Base-by-base conservation (phyloP, 2,329 filamentous ascomycete genomes). In the Moelleriella libera region DNA sequence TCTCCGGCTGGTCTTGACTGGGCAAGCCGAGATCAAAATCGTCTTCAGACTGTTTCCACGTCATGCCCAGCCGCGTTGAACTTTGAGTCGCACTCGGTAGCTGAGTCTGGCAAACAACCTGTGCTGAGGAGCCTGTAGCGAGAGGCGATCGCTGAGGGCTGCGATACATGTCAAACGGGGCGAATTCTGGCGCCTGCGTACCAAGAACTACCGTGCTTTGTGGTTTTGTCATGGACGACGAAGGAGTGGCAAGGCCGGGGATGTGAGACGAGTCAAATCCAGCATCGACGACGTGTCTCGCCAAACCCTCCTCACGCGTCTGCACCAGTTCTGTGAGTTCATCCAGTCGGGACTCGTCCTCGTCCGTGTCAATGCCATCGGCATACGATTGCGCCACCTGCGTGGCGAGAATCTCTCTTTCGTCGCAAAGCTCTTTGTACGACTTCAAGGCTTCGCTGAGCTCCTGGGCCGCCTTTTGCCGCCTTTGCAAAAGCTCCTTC, bases 51-150 rank as follows among this genome's bases (percentile, higher is more conserved):
- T 21, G 21, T 21, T 21, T 21, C 21, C 21, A 21, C 3, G 21
- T 21, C 21, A 21, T 21, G 21, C 21, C 21, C 21, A 21, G 21
- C 21, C 21, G 21, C 21, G 21, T 21, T 21, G 21, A 21, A 21
- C 21, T 21, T 21, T 21, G 54, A 5, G 56, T 55, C n/a, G 47
- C 48, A 32, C 53, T 51, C 8, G 65, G 62, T 28, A 71, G 53
- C 47, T 76, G 74, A 1, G 74, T 77, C 54, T 77, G 74, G 21
- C 69, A 65, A 21, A 77, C 67, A 14, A 76, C 64, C 50, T 78
- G 70, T 1, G 70, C 68, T 10, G 62, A 63, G 30, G 59, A 58
- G 39, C 64, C 60, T 1, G 59, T 55, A 12, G 55, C 54, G 10
- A 58, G 34, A 3, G 60, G 58, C 7, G 54, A 58, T n/a, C 66